Conservation (phyloP, 257 asterid genomes). For the Lycium barbarum region DNA sequence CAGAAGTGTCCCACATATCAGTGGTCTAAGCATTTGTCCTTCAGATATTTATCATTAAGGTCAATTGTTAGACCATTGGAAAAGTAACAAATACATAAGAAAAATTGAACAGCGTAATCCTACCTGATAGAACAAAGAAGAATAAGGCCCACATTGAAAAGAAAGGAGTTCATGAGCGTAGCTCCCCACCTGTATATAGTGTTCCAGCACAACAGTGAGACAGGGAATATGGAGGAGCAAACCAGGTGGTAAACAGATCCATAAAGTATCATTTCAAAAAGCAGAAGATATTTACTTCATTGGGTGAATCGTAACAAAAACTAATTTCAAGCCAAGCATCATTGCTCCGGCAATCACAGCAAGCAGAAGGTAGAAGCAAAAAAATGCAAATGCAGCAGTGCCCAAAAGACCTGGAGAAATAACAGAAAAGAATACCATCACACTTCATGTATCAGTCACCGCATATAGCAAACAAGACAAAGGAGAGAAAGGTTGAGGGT, state of each 20-base stretch:
- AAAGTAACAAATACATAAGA: neutral
- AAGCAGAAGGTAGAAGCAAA: conserved; percentile 96
- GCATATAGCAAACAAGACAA: conserved; percentile 26
- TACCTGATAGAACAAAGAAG: conserved; percentile 96
- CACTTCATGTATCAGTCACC: conserved; percentile 30
- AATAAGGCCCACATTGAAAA: conserved; percentile 89
- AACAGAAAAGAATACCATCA: conserved; percentile 30
- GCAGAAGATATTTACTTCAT: conserved; percentile 73
- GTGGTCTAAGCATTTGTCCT: neutral
- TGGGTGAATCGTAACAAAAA: conserved; percentile 93
- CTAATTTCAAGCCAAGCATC: conserved; percentile 95
- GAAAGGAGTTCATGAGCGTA: conserved; percentile 91
- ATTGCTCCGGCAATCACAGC: conserved; percentile 99
- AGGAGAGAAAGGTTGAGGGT: conserved; percentile 31
- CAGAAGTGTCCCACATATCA: neutral
- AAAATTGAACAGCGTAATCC: neutral
- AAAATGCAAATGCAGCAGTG: conserved; percentile 95
- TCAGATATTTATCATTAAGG: neutral
- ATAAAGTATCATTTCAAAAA: neutral
- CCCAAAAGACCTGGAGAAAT: conserved; percentile 88
- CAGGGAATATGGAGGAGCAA: conserved; percentile 26
- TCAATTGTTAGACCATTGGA: neutral
- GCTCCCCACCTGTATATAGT: conserved; percentile 82
- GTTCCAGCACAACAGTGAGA: conserved; percentile 30
- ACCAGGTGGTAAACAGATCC: conserved; percentile 15